These are phyloP conservation scores for Cyathus striatus DNA, from an alignment of 768 basidiomycete species.

Conservation along the genomic window DNA sequence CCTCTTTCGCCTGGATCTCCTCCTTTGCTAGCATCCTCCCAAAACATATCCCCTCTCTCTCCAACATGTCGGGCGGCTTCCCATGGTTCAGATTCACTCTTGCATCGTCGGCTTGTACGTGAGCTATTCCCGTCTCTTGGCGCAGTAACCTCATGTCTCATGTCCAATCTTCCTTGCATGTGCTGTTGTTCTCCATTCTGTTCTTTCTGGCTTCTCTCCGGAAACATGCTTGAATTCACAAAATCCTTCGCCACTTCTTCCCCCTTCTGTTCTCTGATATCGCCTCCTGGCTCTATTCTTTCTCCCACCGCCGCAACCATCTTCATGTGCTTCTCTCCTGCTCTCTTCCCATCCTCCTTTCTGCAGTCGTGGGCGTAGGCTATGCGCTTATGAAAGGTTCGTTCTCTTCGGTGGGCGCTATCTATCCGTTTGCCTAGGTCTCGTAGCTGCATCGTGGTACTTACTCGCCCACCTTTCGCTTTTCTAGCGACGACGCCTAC, in stretches of 20 bases:
- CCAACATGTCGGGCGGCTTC: constrained; percentile 38
- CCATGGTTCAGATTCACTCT: constrained; percentile 54
- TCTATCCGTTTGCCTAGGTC: constrained; percentile 4
- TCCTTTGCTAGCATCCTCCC: too few relatives aligned
- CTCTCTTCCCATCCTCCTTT: background rate
- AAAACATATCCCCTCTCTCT: background rate
- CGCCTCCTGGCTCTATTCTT: background rate
- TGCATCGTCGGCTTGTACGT: constrained; percentile 43
- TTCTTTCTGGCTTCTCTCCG: constrained; percentile 2
- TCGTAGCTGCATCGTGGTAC: background rate
- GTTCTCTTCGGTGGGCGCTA: constrained; percentile 4
- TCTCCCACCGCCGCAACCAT: background rate
- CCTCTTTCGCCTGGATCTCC: too few relatives aligned
- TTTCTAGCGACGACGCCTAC: constrained; percentile 43
- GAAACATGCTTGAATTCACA: background rate
- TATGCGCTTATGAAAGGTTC: constrained; percentile 60
- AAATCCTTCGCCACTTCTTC: background rate
- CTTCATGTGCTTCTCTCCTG: background rate
- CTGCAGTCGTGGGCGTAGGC: constrained; percentile 48
- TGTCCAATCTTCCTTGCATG: background rate
- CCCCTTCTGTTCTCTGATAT: background rate
- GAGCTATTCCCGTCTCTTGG: constrained; percentile 4
- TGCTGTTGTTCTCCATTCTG: constrained; percentile 1
- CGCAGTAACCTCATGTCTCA: too few relatives aligned
- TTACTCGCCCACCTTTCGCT: constrained; percentile 8